These are phyloP conservation scores for Pseudofabraea citricarpa DNA, from an alignment of 2,329 filamentous ascomycete species.

Conservation along the genomic window DNA sequence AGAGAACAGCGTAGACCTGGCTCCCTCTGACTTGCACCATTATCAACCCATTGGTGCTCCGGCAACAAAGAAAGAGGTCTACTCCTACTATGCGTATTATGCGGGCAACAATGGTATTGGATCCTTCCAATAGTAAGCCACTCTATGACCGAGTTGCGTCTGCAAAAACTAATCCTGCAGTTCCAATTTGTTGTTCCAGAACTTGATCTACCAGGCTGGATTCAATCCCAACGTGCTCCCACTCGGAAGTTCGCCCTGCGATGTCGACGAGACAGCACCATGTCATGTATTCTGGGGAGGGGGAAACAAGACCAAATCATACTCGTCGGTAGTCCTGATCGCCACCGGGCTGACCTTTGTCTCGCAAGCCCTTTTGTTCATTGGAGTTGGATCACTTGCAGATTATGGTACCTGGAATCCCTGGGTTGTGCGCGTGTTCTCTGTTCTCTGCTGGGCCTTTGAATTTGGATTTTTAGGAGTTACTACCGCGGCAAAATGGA, in stretches of 20 bases:
- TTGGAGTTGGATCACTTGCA: conserved; percentile 23
- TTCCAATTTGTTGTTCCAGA: conserved; percentile 27
- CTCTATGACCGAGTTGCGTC: neutral
- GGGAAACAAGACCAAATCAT: conserved; percentile 20
- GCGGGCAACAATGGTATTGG: conserved; percentile 27
- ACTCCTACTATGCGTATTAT: conserved; percentile 26
- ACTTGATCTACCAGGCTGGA: conserved; percentile 26
- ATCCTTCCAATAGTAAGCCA: conserved; percentile 26
- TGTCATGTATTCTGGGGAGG: conserved; percentile 27
- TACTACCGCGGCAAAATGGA: conserved; percentile 20
- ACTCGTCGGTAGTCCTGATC: conserved; percentile 25
- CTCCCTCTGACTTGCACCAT: conserved; percentile 12
- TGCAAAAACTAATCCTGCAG: conserved; percentile 8
- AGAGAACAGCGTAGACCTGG: conserved; percentile 4
- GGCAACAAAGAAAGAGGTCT: conserved; percentile 23
- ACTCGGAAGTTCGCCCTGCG: conserved; percentile 22
- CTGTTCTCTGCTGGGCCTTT: conserved; percentile 23
- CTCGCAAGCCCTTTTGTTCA: conserved; percentile 22
- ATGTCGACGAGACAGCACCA: conserved; percentile 18
- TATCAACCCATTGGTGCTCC: conserved; percentile 13
- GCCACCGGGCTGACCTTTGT: conserved; percentile 24
- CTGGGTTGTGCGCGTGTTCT: conserved; percentile 26
- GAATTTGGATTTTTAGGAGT: conserved; percentile 27
- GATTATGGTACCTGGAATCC: conserved; percentile 28
- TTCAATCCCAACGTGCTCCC: conserved; percentile 27